Percentiles rank a stretch among this genome's conserved stretches.
Evolutionary conservation across 2,329 filamentous ascomycete genomes (phyloP).

Genomic region (Sarocladiaceae sp.): DNA sequence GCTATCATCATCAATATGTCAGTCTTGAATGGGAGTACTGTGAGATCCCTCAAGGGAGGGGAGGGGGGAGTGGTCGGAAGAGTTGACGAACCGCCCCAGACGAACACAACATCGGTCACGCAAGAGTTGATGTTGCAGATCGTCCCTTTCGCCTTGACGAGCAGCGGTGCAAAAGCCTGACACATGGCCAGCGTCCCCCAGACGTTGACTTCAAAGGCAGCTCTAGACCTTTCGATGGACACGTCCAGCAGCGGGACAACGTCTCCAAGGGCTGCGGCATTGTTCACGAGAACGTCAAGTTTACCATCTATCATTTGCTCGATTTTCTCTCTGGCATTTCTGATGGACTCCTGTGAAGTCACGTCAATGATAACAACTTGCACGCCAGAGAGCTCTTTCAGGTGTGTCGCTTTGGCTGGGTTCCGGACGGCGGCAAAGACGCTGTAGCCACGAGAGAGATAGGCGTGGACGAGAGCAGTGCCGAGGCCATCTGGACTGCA

Average conservation of each 20-base stretch:
- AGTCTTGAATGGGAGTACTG: too few species aligned
- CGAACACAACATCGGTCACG: too few species aligned
- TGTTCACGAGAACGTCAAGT: constrained; percentile 22
- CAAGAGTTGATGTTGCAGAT: constrained; percentile 20
- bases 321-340: not conserved
- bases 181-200: constrained; percentile 25
- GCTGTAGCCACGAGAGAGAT: constrained; percentile 26
- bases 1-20: not conserved
- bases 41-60: too few species aligned
- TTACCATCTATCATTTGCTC: not conserved
- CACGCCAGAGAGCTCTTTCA: constrained; percentile 22
- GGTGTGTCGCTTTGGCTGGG: constrained; percentile 21
- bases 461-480: constrained; percentile 29
- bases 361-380: constrained; percentile 34
- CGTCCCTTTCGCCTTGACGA: constrained; percentile 17
- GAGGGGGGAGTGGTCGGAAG: too few species aligned
- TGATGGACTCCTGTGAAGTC: constrained; percentile 24
- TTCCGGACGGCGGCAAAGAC: constrained; percentile 34
- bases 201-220: constrained; percentile 36
- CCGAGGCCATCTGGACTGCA: constrained; percentile 32
- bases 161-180: constrained; percentile 14
- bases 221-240: constrained; percentile 23
- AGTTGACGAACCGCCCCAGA: too few species aligned
- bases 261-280: constrained; percentile 25
- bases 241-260: constrained; percentile 22